Evolutionary conservation across 768 basidiomycete species (phyloP).

Genomic region (Lactifluus echinatus): DNA sequence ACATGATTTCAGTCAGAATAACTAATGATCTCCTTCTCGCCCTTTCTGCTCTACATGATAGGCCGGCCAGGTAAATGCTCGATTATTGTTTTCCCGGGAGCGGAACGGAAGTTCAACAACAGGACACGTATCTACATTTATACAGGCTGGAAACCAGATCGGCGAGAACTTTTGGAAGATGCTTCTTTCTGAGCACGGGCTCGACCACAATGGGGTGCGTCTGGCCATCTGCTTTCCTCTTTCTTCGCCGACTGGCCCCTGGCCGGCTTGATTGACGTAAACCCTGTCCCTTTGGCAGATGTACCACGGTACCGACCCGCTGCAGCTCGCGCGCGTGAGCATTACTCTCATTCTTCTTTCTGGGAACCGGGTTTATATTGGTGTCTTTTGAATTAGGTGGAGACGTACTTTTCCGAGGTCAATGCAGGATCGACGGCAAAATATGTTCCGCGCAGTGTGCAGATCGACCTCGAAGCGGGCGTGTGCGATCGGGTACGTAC

Average conservation of each 20-base stretch:
- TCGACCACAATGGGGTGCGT: slow-evolving; percentile 62
- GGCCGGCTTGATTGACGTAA: not conserved
- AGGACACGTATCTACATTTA: slow-evolving; percentile 4
- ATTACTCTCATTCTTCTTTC: not conserved
- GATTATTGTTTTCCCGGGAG: slow-evolving; percentile 18
- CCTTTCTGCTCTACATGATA: slow-evolving; percentile 24
- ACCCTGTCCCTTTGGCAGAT: slow-evolving; percentile 16
- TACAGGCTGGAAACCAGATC: slow-evolving; percentile 64
- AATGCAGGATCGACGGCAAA: slow-evolving; percentile 42
- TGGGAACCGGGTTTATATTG: not conserved
- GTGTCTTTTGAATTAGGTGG: slow-evolving; percentile 39
- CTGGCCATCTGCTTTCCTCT: not conserved
- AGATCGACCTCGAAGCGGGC: slow-evolving; percentile 83
- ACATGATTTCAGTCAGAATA: not conserved
- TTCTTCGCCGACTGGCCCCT: not conserved
- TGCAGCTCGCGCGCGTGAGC: slow-evolving; percentile 64
- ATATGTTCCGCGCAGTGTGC: slow-evolving; percentile 85
- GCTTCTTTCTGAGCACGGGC: slow-evolving; percentile 80
- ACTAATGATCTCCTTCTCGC: too few relatives aligned
- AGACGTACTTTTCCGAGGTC: slow-evolving; percentile 77
- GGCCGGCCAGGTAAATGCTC: slow-evolving; percentile 62
- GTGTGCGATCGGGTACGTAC: slow-evolving; percentile 66
- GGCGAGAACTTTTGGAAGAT: slow-evolving; percentile 87
- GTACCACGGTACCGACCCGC: slow-evolving; percentile 65
- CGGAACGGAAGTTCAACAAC: slow-evolving; percentile 1